Base-by-base conservation (phyloP, 1,284 basidiomycete species). In the Rhodotorula sp. region DNA sequence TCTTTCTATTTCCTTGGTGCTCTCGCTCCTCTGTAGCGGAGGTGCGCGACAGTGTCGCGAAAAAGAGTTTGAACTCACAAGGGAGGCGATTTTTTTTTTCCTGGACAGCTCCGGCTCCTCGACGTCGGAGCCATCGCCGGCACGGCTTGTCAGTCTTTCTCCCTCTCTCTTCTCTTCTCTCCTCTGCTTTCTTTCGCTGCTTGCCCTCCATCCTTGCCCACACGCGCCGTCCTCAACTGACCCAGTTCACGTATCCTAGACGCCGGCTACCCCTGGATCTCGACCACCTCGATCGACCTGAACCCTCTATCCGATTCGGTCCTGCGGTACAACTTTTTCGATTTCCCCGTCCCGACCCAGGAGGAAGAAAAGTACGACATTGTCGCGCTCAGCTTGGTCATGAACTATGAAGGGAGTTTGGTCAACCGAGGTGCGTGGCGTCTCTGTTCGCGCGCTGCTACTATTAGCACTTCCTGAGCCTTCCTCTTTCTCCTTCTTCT, bases 391-490 rank as follows among this genome's bases (percentile, higher is more conserved):
- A 80, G 79, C 52, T 77, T 83, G 28, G 82, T 83, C 26, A 68
- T 83, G 74, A 83, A 83, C 74, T 83, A 81, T 72, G 80, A 80
- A 21, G 82, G 82, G 26, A 78, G 79, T 55, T 69, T 83, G 2
- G 61, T 71, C 19, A 77, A 80, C 62, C 73, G 82, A 21, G 79
- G 80, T 75, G 54, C 52, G 75, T 52, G 21, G 38, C 38, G 38
- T 10, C 38, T 10, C 12, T 38, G 38, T 7, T 38, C 10, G 38
- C 10, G 38, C 38, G 38, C 34, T 4, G 6, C 6, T 38, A n/a
- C n/a, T n/a, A n/a, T n/a, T n/a, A n/a, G n/a, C n/a, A n/a, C n/a
- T n/a, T n/a, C n/a, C n/a, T n/a, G n/a, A n/a, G n/a, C n/a, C n/a
- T n/a, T n/a, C n/a, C n/a, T n/a, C n/a, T n/a, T n/a, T n/a, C n/a